Evolutionary conservation across 805 yeast species (phyloP).

Genomic region (Hanseniaspora clermontiae): DNA sequence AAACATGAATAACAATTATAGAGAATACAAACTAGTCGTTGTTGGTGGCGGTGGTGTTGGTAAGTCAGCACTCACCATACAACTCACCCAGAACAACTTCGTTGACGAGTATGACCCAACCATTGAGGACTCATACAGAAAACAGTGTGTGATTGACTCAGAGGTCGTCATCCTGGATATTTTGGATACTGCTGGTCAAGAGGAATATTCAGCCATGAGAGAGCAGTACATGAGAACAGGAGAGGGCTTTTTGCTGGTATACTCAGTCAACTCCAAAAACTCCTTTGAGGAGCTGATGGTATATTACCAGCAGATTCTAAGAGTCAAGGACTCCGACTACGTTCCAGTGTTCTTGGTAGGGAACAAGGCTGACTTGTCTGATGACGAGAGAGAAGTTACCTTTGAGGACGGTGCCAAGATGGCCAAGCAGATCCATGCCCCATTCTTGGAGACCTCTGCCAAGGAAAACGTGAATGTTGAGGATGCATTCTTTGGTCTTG

Average conservation of each 20-base stretch:
- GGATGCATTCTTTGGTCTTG: conserved; percentile 62
- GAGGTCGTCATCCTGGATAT: conserved; percentile 72
- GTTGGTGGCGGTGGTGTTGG: conserved; percentile 99
- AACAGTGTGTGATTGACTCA: conserved; percentile 72
- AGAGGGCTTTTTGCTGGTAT: conserved; percentile 82
- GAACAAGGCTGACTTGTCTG: conserved; percentile 62
- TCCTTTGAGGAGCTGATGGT: conserved; percentile 75
- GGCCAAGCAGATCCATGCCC: conserved; percentile 53
- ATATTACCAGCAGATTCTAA: conserved; percentile 64
- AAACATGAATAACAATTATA: conserved; percentile 27
- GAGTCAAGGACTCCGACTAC: conserved; percentile 63
- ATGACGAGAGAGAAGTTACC: conserved; percentile 55
- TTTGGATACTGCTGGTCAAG: conserved; percentile 96
- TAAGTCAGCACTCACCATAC: conserved; percentile 90
- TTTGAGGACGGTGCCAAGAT: conserved; percentile 50
- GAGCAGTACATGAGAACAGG: conserved; percentile 95
- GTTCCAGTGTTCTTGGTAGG: conserved; percentile 78
- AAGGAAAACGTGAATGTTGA: conserved; percentile 84
- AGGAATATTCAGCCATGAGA: conserved; percentile 84
- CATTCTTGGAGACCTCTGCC: conserved; percentile 86
- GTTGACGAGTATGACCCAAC: conserved; percentile 98
- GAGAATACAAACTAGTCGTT: conserved; percentile 85
- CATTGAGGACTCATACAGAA: conserved; percentile 83
- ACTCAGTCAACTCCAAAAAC: conserved; percentile 71
- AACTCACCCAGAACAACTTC: conserved; percentile 85